Conservation (phyloP, 352 stramenopile species). For the Pythium oligandrum region DNA sequence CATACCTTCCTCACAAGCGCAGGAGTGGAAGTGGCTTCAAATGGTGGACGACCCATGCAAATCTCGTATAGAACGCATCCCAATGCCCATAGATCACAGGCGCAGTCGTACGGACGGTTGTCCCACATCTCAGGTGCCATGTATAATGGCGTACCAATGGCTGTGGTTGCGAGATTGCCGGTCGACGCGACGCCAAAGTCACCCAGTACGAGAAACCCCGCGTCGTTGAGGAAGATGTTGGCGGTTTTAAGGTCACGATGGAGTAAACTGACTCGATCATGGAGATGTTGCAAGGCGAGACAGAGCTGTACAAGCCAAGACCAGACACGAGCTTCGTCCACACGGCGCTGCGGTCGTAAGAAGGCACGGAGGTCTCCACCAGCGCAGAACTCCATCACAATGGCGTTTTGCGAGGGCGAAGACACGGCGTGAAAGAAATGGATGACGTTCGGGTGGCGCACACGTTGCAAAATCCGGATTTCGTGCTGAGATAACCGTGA, state of each 20-base stretch:
- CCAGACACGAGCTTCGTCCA: conserved; percentile 75
- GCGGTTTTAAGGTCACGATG: conserved; percentile 91
- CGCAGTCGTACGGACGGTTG: conserved; percentile 68
- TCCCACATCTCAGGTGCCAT: conserved; percentile 87
- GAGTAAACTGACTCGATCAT: conserved; percentile 53
- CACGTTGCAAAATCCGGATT: conserved; percentile 66
- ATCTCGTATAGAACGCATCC: conserved; percentile 87
- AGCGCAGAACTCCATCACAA: conserved; percentile 93
- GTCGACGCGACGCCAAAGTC: conserved; percentile 85
- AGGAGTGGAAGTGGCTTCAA: conserved; percentile 36
- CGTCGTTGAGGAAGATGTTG: conserved; percentile 76
- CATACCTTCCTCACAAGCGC: conserved; percentile 63
- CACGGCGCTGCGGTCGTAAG: conserved; percentile 17
- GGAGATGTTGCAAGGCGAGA: conserved; percentile 88
- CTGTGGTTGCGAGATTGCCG: conserved; percentile 52
- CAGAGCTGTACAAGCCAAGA: conserved; percentile 90
- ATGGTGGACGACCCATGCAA: conserved; percentile 57
- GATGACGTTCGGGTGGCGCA: conserved; percentile 91
- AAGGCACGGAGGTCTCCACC: conserved; percentile 53
- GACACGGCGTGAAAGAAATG: conserved; percentile 70
- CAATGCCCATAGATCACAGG: conserved; percentile 87
- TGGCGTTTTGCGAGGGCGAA: conserved; percentile 28
- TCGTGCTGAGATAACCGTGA: conserved; percentile 30
- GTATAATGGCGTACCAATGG: conserved; percentile 89
- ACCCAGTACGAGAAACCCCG: conserved; percentile 75